Evolutionary conservation across 2,329 filamentous ascomycete genomes (phyloP).

Genomic region (Calonectria naviculata): DNA sequence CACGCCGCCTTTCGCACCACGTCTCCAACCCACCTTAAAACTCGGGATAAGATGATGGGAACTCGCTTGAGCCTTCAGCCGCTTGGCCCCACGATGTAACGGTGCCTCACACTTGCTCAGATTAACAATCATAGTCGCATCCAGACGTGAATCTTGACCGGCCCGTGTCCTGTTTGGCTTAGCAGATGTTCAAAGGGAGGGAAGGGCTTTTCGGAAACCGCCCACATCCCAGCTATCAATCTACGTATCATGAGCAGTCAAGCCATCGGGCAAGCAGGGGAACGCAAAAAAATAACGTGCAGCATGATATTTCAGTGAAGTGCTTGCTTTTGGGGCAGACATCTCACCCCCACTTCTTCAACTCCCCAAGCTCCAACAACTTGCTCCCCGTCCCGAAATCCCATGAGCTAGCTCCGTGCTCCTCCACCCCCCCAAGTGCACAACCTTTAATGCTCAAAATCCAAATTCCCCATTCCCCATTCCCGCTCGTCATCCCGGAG

Average conservation of each 20-base stretch:
- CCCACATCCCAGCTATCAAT: conserved; percentile 10
- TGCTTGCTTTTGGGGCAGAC: neutral
- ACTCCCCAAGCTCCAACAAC: neutral
- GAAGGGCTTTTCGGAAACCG: neutral
- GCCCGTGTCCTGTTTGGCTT: neutral
- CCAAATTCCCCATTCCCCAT: conserved; percentile 9
- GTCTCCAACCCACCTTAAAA: conserved; percentile 8
- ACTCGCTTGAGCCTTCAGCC: conserved; percentile 17
- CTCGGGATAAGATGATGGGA: conserved; percentile 10
- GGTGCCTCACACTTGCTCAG: neutral
- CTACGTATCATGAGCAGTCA: neutral
- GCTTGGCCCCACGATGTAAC: conserved; percentile 19
- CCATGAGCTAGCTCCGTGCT: neutral
- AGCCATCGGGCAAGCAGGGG: neutral
- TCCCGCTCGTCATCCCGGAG: conserved; percentile 4
- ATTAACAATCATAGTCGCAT: neutral
- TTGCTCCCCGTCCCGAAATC: neutral
- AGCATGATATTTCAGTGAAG: neutral
- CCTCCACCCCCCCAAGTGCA: neutral
- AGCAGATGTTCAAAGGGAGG: neutral
- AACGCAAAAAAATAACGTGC: neutral
- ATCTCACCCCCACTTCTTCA: conserved; percentile 5
- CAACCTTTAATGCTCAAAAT: neutral
- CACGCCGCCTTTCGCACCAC: neutral
- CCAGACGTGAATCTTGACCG: neutral